Percentiles rank a stretch among this genome's conserved stretches.
phyloP scores from a whole-genome alignment of 228 moss, liverwort and hornwort genomes.

The Sphagnum magellanicum region DNA sequence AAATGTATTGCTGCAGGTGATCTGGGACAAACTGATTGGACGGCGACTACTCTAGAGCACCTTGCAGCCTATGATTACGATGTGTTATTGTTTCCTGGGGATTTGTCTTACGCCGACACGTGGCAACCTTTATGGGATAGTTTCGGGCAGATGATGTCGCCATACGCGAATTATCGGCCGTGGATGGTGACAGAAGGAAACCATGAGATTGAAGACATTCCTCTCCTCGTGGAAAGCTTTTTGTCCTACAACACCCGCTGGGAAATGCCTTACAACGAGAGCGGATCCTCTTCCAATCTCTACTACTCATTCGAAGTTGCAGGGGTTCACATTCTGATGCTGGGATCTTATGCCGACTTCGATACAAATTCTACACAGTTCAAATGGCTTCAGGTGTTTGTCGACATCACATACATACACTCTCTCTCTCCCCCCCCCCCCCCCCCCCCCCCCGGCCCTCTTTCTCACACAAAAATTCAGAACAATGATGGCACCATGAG shows the following conservation, averaged over 20 bases:
- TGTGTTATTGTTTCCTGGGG: background rate
- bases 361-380: constrained; percentile 22
- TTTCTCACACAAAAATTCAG: no score
- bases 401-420: background rate
- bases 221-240: constrained; percentile 23
- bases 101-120: background rate
- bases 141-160: constrained; percentile 22
- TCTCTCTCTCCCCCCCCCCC: no score
- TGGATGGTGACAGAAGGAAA: constrained; percentile 48
- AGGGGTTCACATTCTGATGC: constrained; percentile 63
- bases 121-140: background rate
- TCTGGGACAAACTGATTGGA: constrained; percentile 53
- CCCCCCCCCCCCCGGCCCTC: no score
- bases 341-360: constrained; percentile 62
- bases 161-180: constrained; percentile 47
- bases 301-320: constrained; percentile 75
- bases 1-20: constrained; percentile 22
- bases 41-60: constrained; percentile 41
- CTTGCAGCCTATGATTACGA: constrained; percentile 12
- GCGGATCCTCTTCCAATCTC: constrained; percentile 56
- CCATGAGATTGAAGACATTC: constrained; percentile 24
- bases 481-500: no score
- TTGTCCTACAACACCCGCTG: constrained; percentile 62
- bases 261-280: constrained; percentile 46
- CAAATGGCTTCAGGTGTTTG: constrained; percentile 30